Evolutionary conservation across 352 stramenopile species (phyloP).

Genomic region (Globisporangium viniferum): DNA sequence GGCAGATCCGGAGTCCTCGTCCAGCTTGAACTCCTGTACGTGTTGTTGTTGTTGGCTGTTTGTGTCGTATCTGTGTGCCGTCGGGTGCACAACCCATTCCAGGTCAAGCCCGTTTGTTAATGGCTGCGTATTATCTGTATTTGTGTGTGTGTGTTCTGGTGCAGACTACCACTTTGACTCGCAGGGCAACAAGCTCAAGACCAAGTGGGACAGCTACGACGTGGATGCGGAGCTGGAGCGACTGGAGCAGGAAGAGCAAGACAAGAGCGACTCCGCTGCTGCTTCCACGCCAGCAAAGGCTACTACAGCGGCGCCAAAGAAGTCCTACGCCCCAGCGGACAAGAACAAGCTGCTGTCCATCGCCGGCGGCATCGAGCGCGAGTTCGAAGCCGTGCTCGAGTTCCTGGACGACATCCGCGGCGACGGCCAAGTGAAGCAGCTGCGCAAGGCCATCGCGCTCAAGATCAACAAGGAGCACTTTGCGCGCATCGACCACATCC

Average conservation of each 20-base stretch:
- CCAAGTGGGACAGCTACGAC: slow-evolving; percentile 82
- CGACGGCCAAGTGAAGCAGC: slow-evolving; percentile 58
- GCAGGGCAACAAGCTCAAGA: slow-evolving; percentile 83
- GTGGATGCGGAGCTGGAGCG: slow-evolving; percentile 72
- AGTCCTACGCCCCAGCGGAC: slow-evolving; percentile 20
- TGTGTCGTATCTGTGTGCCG: background rate
- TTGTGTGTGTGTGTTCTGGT: slow-evolving; percentile 3
- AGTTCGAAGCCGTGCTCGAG: slow-evolving; percentile 75
- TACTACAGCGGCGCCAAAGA: background rate
- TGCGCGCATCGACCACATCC: slow-evolving; percentile 60
- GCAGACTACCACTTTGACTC: slow-evolving; percentile 87
- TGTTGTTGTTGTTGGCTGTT: background rate
- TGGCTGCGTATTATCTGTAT: background rate
- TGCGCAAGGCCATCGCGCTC: slow-evolving; percentile 62
- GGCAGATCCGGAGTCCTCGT: slow-evolving; percentile 24
- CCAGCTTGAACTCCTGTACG: slow-evolving; percentile 70
- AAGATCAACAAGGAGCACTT: slow-evolving; percentile 74
- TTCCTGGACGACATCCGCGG: slow-evolving; percentile 73
- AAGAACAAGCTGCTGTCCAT: slow-evolving; percentile 42
- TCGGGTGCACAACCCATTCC: background rate
- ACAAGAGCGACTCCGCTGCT: background rate
- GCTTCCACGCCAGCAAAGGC: background rate
- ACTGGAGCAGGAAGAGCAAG: slow-evolving; percentile 53
- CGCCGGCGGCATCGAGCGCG: slow-evolving; percentile 58
- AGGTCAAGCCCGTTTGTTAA: no score